Conservation (phyloP, 176 grass and related monocot species). For the Avena insularis region DNA sequence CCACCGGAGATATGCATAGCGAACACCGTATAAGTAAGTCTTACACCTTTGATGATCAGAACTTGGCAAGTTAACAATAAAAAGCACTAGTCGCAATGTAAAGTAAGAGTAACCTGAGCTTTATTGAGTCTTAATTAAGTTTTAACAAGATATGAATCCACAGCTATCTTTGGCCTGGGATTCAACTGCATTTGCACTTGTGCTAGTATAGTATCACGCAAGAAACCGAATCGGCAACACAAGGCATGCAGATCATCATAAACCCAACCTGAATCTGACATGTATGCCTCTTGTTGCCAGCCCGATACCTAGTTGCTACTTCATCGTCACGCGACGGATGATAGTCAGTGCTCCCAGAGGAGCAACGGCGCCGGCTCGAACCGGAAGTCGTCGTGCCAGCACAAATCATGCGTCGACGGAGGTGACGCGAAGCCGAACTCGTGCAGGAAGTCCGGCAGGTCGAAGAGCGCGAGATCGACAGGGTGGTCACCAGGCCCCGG, state of each 20-base stretch:
- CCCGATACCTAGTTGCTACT: background rate
- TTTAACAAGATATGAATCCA: conserved; percentile 8
- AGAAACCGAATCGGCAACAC: conserved; percentile 9
- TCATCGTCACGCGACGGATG: background rate
- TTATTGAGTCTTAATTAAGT: background rate
- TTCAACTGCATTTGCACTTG: background rate
- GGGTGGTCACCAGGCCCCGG: background rate
- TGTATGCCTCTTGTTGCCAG: background rate
- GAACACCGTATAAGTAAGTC: background rate
- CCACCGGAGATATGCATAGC: too few species aligned
- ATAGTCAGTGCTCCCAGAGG: conserved; percentile 55
- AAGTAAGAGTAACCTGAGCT: background rate
- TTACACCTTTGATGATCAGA: background rate
- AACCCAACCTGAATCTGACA: conserved; percentile 8
- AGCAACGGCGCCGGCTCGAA: conserved; percentile 39
- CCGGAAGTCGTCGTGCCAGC: conserved; percentile 22
- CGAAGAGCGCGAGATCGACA: conserved; percentile 42
- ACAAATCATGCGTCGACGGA: conserved; percentile 20
- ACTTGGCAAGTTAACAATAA: background rate
- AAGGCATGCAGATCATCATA: background rate
- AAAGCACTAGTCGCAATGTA: background rate
- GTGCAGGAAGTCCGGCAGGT: conserved; percentile 38
- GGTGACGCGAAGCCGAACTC: conserved; percentile 44
- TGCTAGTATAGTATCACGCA: background rate
- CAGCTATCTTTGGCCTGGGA: conserved; percentile 4